A percentile compares a stretch with the other conserved stretches of the same genome.
Evolutionary conservation across 352 stramenopile species (phyloP).

Genomic region (Thraustochytrium sp.): DNA sequence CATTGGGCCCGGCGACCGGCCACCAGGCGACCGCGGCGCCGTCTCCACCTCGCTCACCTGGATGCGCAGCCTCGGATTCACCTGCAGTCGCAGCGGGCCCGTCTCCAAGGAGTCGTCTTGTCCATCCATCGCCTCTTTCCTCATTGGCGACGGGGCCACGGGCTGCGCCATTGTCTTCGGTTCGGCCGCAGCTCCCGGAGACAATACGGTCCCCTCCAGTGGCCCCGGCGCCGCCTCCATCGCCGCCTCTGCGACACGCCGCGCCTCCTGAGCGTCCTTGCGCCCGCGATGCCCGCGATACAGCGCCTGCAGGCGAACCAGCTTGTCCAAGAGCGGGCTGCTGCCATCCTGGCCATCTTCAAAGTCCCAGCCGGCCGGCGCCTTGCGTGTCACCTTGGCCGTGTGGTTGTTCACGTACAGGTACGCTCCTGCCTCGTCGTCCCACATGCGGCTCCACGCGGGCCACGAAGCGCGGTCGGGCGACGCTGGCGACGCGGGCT

Average conservation of each 20-base stretch:
- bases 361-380: neutral
- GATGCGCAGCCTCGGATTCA: neutral
- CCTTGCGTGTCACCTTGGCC: neutral
- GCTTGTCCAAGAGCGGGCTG: neutral
- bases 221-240: neutral
- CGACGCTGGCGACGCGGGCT: neutral
- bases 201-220: neutral
- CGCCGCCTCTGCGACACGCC: neutral
- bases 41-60: neutral
- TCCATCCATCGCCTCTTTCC: no score
- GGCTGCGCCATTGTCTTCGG: neutral
- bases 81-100: neutral
- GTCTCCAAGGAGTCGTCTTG: neutral
- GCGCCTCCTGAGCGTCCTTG: neutral
- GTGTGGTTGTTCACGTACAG: constrained; percentile 31
- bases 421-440: neutral
- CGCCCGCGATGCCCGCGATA: neutral
- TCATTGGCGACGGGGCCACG: no score
- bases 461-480: neutral
- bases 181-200: neutral
- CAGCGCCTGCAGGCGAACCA: neutral
- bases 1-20: neutral
- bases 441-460: constrained; percentile 8
- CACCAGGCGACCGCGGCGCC: neutral
- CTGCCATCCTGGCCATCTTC: neutral